Base-by-base conservation (phyloP, 192 early-diverging fungal genomes). In the Polychytrium aggregatum region DNA sequence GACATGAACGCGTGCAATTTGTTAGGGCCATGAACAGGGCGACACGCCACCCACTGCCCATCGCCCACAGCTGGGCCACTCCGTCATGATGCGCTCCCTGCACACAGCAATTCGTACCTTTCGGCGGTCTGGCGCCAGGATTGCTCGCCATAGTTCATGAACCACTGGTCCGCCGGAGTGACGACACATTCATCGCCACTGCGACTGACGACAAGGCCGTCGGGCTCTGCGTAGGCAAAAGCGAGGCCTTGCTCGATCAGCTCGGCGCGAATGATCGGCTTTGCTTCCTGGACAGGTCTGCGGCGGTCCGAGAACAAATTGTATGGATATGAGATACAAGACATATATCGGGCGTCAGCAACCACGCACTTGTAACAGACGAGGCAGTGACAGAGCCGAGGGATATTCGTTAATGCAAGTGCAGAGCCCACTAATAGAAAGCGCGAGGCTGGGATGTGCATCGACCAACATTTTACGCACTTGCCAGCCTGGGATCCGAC, bases 111-210 rank as follows among this genome's bases (percentile, higher is more conserved):
- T 2, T 10, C 41, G 28, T 28, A 64, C 63, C 88, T 63, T 48
- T 85, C 73, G 11, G 92, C 78, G 53, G 75, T 50, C 7, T 62
- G 67, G 53, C 73, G 81, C 94, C 94, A 98, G 20, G 72, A 51
- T 9, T 78, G 62, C 68, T 97, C 91, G 59, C 92, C 92, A 57
- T 97, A 98, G 72, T 92, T 86, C 67, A 98, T 73, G 70, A 94
- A 98, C 96, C 96, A 98, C 71, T 98, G 96, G 48, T 89, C 87
- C 64, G 86, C 83, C 60, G 94, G 66, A 33, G 89, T 86, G 51
- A 96, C 92, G 21, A 98, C 85, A 66, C 96, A 98, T 63, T 95
- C 92, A 52, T 98, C 96, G 35, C 86, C 96, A 53, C 83, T 86
- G 42, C 93, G 85, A 38, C 83, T 86, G 57, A 96, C 87, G 48